Evolutionary conservation across 495 filamentous ascomycete genomes (phyloP), one percentile per base, ranked within the genome.

Genomic region (Neurospora africana): DNA sequence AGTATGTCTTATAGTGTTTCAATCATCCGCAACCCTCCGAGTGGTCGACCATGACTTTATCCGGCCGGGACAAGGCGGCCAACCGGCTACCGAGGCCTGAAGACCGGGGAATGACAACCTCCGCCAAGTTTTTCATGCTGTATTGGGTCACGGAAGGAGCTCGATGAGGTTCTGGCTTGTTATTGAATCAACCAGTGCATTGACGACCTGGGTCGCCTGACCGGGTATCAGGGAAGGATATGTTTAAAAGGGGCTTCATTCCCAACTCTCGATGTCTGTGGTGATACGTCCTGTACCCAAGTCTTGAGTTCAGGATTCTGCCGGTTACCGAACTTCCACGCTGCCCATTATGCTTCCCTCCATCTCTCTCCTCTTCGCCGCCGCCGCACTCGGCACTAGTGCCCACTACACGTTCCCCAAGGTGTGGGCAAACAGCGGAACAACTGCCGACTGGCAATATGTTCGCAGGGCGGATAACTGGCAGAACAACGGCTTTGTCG

Each of bases 401-500:
- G 76, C 69, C 68, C 78, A 80, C 71, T 80, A 80, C 74, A 79
- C 79, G 3, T 69, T 79, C 61, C 79, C 78, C 65, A 74, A 74
- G 69, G 69, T 75, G 36, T 33, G 53, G 53, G 53, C 23, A 27
- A 61, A 61, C 27, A 61, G 53, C 53, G 68, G 23, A 4, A 58
- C 39, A 33, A 75, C 71, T 37, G 69, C 53, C 36, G 81, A 84
- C 73, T 84, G 82, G 82, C 74, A 78, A 36, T 77, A 78, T 36
- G 79, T 84, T 9, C 81, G 82, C 35, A 75, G 70, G 75, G 80
- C 82, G 35, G 80, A 81, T 58, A 82, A 84, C 78, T 81, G 76
- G 74, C 78, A 83, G 70, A 76, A 73, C 72, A 83, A 84, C 71
- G 79, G 81, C 73, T 81, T 82, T 30, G 84, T 88, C 23, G 79